phyloP scores from a whole-genome alignment of 495 filamentous ascomycete genomes.

The Coniosporium apollinis region DNA sequence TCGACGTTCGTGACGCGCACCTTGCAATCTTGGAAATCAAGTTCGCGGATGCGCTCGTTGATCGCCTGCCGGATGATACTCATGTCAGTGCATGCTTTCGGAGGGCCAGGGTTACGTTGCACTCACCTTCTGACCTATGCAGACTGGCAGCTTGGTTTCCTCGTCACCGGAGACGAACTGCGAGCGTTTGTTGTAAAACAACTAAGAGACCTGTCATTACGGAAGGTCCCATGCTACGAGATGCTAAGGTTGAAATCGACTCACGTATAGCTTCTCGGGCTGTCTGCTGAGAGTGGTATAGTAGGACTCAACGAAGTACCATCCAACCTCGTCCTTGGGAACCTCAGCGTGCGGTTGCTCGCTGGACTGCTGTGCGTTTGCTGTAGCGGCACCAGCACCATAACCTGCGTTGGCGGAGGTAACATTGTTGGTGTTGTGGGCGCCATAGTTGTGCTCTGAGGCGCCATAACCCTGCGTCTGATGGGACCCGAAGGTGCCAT shows the following conservation, averaged over 20 bases:
- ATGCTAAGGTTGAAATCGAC: no score
- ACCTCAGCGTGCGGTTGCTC: conserved; percentile 11
- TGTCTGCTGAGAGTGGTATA: conserved; percentile 91
- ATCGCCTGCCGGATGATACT: conserved; percentile 45
- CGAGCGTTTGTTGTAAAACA: conserved; percentile 32
- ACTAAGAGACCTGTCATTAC: no score
- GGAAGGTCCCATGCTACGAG: no score
- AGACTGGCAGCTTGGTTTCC: conserved; percentile 67
- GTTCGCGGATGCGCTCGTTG: conserved; percentile 77
- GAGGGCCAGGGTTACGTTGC: no score
- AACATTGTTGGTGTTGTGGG: conserved; percentile 8
- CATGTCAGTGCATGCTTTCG: conserved; percentile 2
- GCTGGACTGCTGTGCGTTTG: conserved; percentile 4
- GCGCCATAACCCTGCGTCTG: conserved; percentile 15
- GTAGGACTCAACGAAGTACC: conserved; percentile 99
- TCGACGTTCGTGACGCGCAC: conserved; percentile 97
- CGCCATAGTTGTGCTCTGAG: conserved; percentile 14
- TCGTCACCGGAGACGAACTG: conserved; percentile 42
- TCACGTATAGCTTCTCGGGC: conserved; percentile 81
- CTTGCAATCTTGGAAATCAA: conserved; percentile 95
- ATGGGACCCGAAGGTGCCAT: conserved; percentile 26
- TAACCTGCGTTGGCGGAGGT: conserved; percentile 6
- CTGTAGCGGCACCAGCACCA: conserved; percentile 4
- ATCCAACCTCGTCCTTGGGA: conserved; percentile 80
- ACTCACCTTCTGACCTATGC: conserved; percentile 70